phyloP scores from a whole-genome alignment of 495 filamentous ascomycete genomes.

The Podospora australis region DNA sequence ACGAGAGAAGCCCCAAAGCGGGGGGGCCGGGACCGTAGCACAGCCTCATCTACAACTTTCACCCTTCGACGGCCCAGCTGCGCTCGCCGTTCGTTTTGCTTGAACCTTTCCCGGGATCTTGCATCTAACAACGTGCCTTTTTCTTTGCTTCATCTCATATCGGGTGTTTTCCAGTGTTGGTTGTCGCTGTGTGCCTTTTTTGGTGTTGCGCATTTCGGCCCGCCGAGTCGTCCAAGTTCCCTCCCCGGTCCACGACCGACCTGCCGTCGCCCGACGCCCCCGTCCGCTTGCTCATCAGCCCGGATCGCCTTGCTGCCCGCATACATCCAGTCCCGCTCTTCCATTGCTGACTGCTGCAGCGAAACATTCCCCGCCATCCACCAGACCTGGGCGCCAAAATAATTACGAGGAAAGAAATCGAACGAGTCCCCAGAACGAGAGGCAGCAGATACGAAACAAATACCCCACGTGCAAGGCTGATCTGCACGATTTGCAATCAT shows the following conservation, averaged over 20 bases:
- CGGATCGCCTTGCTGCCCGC: slow-evolving; percentile 1
- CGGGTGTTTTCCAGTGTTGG: too few species aligned
- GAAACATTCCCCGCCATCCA: background rate
- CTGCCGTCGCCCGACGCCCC: background rate
- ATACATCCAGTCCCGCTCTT: background rate
- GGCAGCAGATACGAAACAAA: slow-evolving; percentile 4
- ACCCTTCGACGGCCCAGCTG: slow-evolving; percentile 9
- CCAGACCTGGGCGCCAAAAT: background rate
- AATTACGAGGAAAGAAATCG: background rate
- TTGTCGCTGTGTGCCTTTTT: too few species aligned
- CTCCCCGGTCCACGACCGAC: background rate
- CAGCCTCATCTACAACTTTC: slow-evolving; percentile 26
- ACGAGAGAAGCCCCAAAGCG: slow-evolving; percentile 14
- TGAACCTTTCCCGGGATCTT: slow-evolving; percentile 2
- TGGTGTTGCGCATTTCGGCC: slow-evolving; percentile 10
- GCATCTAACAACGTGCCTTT: slow-evolving; percentile 3
- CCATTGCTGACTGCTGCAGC: background rate
- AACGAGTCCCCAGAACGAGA: background rate
- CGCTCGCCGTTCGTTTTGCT: slow-evolving; percentile 6
- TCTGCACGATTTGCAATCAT: slow-evolving; percentile 19
- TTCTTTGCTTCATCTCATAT: slow-evolving; percentile 6
- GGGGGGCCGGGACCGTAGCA: slow-evolving; percentile 16
- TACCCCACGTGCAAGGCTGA: slow-evolving; percentile 11
- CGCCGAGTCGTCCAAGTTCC: too few species aligned
- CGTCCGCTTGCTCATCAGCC: background rate